phyloP scores from a whole-genome alignment of 2,329 filamentous ascomycete genomes.

The Rosellinia necatrix region DNA sequence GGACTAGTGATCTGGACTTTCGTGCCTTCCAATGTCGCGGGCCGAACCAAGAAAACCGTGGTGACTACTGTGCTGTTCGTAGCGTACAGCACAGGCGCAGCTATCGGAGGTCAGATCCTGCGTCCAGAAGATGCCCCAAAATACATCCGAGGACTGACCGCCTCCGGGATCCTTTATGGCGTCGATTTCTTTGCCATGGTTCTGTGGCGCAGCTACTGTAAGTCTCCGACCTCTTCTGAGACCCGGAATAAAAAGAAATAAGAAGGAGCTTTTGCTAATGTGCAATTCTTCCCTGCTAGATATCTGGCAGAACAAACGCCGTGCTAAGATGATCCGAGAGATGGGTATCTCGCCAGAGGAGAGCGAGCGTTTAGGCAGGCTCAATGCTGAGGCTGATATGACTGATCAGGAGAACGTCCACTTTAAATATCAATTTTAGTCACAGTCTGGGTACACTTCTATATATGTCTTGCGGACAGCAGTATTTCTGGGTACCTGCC shows the following conservation, averaged over 20 bases:
- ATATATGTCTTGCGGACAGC: no score
- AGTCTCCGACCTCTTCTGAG: background rate
- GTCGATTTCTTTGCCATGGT: conserved; percentile 36
- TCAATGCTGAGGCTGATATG: conserved; percentile 36
- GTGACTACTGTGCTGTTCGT: conserved; percentile 27
- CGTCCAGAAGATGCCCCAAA: conserved; percentile 27
- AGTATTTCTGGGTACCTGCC: no score
- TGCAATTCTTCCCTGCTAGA: conserved; percentile 23
- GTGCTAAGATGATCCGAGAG: conserved; percentile 29
- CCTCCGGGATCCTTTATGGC: conserved; percentile 34
- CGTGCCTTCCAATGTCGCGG: conserved; percentile 36
- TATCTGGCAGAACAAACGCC: conserved; percentile 36
- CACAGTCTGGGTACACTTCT: no score
- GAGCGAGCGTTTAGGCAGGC: conserved; percentile 32
- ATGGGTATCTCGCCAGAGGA: conserved; percentile 37
- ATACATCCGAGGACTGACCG: conserved; percentile 31
- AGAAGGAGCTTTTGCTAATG: background rate
- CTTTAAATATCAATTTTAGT: conserved; percentile 24
- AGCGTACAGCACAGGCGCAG: conserved; percentile 29
- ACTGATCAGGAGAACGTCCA: conserved; percentile 31
- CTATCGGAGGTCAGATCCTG: conserved; percentile 33
- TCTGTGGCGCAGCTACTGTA: conserved; percentile 38
- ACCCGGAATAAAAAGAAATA: no score
- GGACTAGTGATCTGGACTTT: conserved; percentile 41
- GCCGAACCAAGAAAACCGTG: conserved; percentile 33